phyloP scores from a whole-genome alignment of 2,329 filamentous ascomycete genomes.

The Delphinella strobiligena region DNA sequence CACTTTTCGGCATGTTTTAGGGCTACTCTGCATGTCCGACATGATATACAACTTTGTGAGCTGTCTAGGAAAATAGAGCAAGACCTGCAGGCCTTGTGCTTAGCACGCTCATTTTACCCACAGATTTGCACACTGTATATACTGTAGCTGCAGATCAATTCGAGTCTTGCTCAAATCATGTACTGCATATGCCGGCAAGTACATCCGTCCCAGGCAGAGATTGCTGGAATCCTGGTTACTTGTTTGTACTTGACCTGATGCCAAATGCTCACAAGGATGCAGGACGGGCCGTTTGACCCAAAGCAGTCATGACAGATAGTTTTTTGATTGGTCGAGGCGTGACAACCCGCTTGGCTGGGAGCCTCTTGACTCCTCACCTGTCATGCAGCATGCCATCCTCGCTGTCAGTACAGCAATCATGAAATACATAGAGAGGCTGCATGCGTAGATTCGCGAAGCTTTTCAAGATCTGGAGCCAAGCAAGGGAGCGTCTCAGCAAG shows the following conservation, averaged over 20 bases:
- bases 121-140: too few relatives aligned
- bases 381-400: not conserved
- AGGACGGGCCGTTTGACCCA: not conserved
- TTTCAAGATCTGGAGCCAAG: too few relatives aligned
- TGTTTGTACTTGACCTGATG: not conserved
- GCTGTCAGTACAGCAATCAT: not conserved
- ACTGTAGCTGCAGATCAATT: too few relatives aligned
- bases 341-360: not conserved
- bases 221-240: not conserved
- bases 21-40: too few relatives aligned
- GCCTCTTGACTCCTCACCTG: too few relatives aligned
- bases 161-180: not conserved
- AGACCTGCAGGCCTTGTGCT: too few relatives aligned
- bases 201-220: not conserved
- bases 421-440: too few relatives aligned
- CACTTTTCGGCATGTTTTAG: too few relatives aligned
- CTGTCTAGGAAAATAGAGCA: too few relatives aligned
- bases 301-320: not conserved
- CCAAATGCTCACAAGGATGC: not conserved
- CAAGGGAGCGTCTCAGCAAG: not conserved
- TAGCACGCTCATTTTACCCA: too few relatives aligned
- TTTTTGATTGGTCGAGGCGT: not conserved
- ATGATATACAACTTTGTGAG: too few relatives aligned
- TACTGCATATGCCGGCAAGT: not conserved
- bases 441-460: too few relatives aligned